A percentile compares a stretch with the other conserved stretches of the same genome.
These are phyloP conservation scores for Rhodotorula sp. DNA, from an alignment of 1,284 basidiomycete species.

Conservation along the genomic window DNA sequence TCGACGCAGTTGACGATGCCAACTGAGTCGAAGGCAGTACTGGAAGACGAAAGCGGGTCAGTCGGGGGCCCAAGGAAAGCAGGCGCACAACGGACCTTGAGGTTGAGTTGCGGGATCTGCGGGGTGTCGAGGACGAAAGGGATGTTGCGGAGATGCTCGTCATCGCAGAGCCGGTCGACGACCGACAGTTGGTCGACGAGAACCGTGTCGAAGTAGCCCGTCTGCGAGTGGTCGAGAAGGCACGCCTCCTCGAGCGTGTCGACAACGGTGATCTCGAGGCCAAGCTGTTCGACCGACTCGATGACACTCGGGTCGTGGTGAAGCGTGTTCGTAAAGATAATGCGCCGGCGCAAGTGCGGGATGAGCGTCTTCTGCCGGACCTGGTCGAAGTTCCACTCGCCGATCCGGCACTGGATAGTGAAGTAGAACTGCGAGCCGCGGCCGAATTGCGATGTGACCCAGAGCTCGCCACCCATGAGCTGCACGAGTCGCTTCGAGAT, in stretches of 20 bases:
- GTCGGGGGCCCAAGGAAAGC: background rate
- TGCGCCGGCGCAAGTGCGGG: conserved; percentile 56
- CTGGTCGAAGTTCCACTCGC: conserved; percentile 43
- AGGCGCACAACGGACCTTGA: conserved; percentile 37
- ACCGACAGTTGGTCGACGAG: conserved; percentile 83
- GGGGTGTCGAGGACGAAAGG: conserved; percentile 93
- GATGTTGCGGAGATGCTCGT: conserved; percentile 92
- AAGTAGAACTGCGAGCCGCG: conserved; percentile 97
- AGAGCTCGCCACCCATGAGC: conserved; percentile 97
- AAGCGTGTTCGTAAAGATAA: conserved; percentile 88
- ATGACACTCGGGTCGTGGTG: conserved; percentile 74
- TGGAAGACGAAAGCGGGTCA: background rate
- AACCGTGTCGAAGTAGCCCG: conserved; percentile 90
- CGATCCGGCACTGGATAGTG: conserved; percentile 67
- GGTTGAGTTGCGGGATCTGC: conserved; percentile 46
- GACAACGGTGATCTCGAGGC: conserved; percentile 75
- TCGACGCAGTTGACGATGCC: conserved; percentile 88
- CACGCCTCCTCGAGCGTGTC: conserved; percentile 71
- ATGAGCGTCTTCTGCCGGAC: conserved; percentile 44
- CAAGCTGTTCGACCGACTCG: conserved; percentile 72
- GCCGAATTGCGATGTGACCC: conserved; percentile 87
- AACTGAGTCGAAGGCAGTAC: conserved; percentile 45
- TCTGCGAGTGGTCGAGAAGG: conserved; percentile 53
- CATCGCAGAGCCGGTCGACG: conserved; percentile 83
- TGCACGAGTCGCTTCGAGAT: conserved; percentile 77